Percentiles rank a stretch among this genome's conserved stretches.
These are phyloP conservation scores for Thozetella sp. DNA, from an alignment of 495 filamentous ascomycete species.

Conservation along the genomic window DNA sequence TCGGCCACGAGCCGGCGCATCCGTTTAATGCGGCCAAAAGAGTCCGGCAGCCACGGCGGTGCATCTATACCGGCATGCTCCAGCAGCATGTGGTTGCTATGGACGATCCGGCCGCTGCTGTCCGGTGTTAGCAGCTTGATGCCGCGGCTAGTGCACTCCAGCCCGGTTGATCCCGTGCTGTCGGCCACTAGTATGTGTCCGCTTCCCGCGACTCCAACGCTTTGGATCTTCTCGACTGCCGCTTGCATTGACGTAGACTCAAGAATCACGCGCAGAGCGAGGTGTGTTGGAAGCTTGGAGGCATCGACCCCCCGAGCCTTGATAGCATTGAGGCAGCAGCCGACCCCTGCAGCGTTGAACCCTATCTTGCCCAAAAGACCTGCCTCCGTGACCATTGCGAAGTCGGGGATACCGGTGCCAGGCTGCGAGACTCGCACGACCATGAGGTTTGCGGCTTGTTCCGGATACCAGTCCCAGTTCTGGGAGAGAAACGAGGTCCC, in stretches of 20 bases:
- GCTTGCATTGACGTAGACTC: slow-evolving; percentile 53
- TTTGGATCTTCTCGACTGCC: slow-evolving; percentile 51
- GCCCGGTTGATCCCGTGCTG: slow-evolving; percentile 47
- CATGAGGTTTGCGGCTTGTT: slow-evolving; percentile 56
- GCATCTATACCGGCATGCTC: slow-evolving; percentile 39
- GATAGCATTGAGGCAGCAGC: slow-evolving; percentile 70
- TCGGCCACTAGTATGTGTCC: slow-evolving; percentile 67
- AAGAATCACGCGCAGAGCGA: slow-evolving; percentile 61
- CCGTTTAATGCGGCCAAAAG: slow-evolving; percentile 46
- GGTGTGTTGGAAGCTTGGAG: slow-evolving; percentile 60
- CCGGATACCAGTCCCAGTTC: slow-evolving; percentile 70
- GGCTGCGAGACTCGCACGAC: slow-evolving; percentile 42
- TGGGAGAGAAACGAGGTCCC: slow-evolving; percentile 50
- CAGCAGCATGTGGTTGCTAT: slow-evolving; percentile 65
- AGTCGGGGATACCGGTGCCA: slow-evolving; percentile 19
- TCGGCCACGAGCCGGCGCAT: slow-evolving; percentile 40
- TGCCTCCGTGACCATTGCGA: slow-evolving; percentile 55
- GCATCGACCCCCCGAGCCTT: slow-evolving; percentile 57
- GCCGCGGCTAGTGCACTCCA: slow-evolving; percentile 61
- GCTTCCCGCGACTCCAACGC: slow-evolving; percentile 59
- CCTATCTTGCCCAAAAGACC: slow-evolving; percentile 78
- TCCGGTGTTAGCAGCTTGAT: slow-evolving; percentile 51
- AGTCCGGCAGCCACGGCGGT: slow-evolving; percentile 56
- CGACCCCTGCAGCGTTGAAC: slow-evolving; percentile 62
- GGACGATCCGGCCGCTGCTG: slow-evolving; percentile 47